Conservation (phyloP, 345 rosid genomes). For the Salix dunnii region DNA sequence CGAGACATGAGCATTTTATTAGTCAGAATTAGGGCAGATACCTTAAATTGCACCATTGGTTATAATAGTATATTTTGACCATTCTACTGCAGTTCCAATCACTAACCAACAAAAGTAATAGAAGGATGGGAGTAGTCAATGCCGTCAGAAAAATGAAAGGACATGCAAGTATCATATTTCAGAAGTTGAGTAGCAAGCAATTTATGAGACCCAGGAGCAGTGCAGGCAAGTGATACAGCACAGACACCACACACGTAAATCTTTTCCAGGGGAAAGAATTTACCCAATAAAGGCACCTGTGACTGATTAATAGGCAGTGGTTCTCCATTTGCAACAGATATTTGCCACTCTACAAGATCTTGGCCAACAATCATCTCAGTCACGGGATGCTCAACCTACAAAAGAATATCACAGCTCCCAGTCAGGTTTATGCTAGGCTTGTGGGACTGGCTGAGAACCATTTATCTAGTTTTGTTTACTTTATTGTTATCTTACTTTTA, state of each 20-base stretch:
- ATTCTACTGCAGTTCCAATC: too few species aligned
- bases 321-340: conserved; percentile 86
- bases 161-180: background rate
- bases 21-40: too few species aligned
- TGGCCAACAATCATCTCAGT: conserved; percentile 95
- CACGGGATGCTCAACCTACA: conserved; percentile 95
- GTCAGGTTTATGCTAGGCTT: conserved; percentile 11
- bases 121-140: too few species aligned
- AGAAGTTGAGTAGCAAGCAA: background rate
- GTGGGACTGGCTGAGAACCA: background rate
- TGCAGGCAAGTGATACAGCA: background rate
- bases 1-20: too few species aligned
- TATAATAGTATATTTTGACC: too few species aligned
- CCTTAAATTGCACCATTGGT: too few species aligned
- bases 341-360: conserved; percentile 98
- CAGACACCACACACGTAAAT: background rate
- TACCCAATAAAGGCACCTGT: conserved; percentile 79
- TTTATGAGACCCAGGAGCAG: background rate
- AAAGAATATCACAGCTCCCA: conserved; percentile 19
- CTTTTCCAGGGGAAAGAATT: background rate
- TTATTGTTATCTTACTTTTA: too few species aligned
- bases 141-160: too few species aligned
- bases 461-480: too few species aligned
- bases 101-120: too few species aligned
- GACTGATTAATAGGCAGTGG: conserved; percentile 71